Evolutionary conservation across 768 basidiomycete genomes (phyloP), one percentile per base, ranked within the genome.

Genomic region (Galerina sulciceps): DNA sequence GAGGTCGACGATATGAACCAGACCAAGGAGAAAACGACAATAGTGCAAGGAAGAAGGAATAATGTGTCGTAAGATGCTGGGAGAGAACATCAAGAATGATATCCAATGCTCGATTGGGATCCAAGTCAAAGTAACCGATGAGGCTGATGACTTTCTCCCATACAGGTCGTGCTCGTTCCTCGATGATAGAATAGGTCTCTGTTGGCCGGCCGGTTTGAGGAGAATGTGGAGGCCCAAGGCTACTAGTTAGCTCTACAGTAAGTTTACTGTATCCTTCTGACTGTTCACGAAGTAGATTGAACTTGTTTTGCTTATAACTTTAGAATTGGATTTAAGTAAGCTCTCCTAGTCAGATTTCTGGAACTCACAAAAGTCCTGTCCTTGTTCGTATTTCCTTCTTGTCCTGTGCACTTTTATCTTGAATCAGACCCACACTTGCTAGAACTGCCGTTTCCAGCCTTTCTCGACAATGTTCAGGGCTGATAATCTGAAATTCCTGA

Each of bases 221-320:
- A 4, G 86, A 86, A 72, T 95, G 91, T 8, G 92, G 76, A 20
- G 87, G 86, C 1, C 92, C 93, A 49, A 95, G 75, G 66, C 83
- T 84, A 62, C 87, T 87, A 10, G 87, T 86, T 38, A 99, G 78
- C 67, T 99, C 93, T 10, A 90, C 85, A 23, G 89, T 85, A 34
- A 99, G 85, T 73, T 96, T 95, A 71, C 93, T 93, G 76, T 94
- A 99, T 8, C 97, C 97, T 77, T 99, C 96, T 0, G 95, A 95
- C 67, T 97, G 93, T 76, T 99, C 97, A 37, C 97, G 90, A 14
- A 98, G 84, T 38, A 99, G 84, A 70, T 99, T 99, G 80, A 96
- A 96, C 75, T 99, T 99, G 77, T 94, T 94, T 73, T 99, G 96
- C 73, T 94, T 95, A 79, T 95, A 96, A 71, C 93, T 96, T 69